Base-by-base conservation (phyloP, 1,284 basidiomycete species). In the Heterobasidion occidentale region DNA sequence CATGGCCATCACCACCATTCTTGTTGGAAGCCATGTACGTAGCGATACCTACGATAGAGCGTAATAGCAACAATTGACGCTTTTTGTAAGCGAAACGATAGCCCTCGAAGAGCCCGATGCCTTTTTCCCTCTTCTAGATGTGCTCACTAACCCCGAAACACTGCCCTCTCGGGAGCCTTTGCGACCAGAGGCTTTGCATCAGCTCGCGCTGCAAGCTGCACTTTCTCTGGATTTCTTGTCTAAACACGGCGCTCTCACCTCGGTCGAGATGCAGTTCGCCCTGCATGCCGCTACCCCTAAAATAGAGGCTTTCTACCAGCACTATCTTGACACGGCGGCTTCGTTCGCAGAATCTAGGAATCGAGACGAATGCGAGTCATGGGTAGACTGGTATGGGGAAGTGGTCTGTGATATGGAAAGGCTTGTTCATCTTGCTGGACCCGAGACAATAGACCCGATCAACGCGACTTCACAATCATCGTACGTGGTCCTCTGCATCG, bases 321-420 rank as follows among this genome's bases (percentile, higher is more conserved):
- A 83, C 61, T 90, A 88, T 63, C 57, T 68, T 68, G 62, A 73
- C n/a, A 68, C 69, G 1, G 56, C 58, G 11, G 50, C 17, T 19
- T 20, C 11, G 12, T n/a, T 17, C 3, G 46, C 46, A 27, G 47
- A 33, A 11, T 49, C 51, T 9, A 50, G 34, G 1, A 50, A 71
- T 11, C 66, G 66, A 17, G 63, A 67, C 3, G 68, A 69, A 0
- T 94, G 93, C 65, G 83, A 77, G 1, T 87, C 86, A 17, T 96
- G 92, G 93, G 86, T 95, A 3, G 90, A 94, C 59, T 94, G 91
- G 88, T 86, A 88, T 63, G 90, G 91, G 0, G 73, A 83, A 57
- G 77, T 83, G 15, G 82, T 89, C 9, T 96, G 93, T 66, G 83
- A 84, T 55, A 77, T 81, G 3, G 81, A 88, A 46, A 80, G 75